Conservation (phyloP, 139 green algal species). For the Closterium sp. region DNA sequence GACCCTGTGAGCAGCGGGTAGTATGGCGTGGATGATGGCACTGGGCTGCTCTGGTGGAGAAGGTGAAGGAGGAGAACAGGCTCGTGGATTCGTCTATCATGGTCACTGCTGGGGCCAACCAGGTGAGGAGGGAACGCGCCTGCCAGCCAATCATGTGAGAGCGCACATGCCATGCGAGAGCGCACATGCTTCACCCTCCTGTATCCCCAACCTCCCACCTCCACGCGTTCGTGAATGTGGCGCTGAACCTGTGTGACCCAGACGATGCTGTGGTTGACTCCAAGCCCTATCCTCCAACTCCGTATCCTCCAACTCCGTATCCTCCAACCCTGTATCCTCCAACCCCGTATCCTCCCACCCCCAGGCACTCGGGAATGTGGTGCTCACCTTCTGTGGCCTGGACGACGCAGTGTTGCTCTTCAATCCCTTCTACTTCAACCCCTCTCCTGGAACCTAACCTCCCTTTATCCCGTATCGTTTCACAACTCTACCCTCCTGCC, state of each 20-base stretch:
- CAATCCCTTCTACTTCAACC: too few relatives aligned
- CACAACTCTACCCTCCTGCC: too few relatives aligned
- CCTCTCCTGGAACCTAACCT: too few relatives aligned
- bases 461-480: too few relatives aligned
- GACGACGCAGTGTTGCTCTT: too few relatives aligned
- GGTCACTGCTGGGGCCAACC: slow-evolving; percentile 86
- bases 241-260: slow-evolving; percentile 75
- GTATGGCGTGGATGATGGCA: slow-evolving; percentile 59
- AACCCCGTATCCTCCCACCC: too few relatives aligned
- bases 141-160: too few relatives aligned
- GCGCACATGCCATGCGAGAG: too few relatives aligned
- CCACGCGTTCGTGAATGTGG: slow-evolving; percentile 75
- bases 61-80: slow-evolving; percentile 63
- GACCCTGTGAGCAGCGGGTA: slow-evolving; percentile 27
- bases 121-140: slow-evolving; percentile 66
- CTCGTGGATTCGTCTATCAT: slow-evolving; percentile 77
- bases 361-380: slow-evolving; percentile 75
- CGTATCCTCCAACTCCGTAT: too few relatives aligned
- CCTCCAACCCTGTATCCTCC: too few relatives aligned
- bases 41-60: slow-evolving; percentile 68
- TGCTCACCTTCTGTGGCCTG: slow-evolving; percentile 75
- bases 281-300: slow-evolving; percentile 65
- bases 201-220: neutral
- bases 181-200: too few relatives aligned
- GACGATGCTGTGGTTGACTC: slow-evolving; percentile 78